Percentiles rank a stretch among this genome's conserved stretches.
Conservation (phyloP, 371 early-diverging fungal genomes). For the Mortierella sp. region DNA sequence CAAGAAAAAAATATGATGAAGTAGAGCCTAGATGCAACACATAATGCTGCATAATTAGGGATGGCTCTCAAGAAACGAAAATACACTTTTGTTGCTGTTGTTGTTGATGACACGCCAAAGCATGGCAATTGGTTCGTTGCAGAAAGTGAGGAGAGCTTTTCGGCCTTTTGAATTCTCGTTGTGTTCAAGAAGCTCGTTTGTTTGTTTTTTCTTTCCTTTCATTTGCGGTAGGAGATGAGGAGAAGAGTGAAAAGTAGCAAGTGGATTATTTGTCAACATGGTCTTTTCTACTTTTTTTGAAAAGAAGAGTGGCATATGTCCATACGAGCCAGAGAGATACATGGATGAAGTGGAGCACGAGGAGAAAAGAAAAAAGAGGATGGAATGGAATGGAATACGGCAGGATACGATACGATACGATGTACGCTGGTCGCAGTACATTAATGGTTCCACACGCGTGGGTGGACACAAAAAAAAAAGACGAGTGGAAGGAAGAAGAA, state of each 20-base stretch:
- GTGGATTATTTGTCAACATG: not conserved
- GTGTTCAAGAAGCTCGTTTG: constrained; percentile 2
- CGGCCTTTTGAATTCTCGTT: constrained; percentile 8
- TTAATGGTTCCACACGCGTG: not conserved
- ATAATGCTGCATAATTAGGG: not conserved
- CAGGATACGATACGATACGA: not conserved
- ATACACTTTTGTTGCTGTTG: not conserved
- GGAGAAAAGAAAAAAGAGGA: not conserved
- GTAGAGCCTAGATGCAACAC: not conserved
- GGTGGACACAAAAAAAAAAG: not conserved
- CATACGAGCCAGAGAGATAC: not conserved
- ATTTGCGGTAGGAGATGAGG: not conserved
- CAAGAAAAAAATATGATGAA: not conserved
- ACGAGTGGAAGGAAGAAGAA: not conserved
- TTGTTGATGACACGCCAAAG: not conserved
- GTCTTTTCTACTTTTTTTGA: not conserved
- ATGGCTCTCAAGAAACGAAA: constrained; percentile 12
- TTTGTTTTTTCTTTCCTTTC: not conserved
- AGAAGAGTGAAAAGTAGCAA: not conserved
- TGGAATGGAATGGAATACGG: not conserved
- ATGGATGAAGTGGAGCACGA: not conserved
- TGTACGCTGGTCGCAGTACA: not conserved
- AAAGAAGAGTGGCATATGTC: not conserved
- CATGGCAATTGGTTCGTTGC: constrained; percentile 13
- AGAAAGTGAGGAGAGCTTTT: constrained; percentile 4